These are phyloP conservation scores for Eutrema heterophyllum DNA, from an alignment of 345 rosid species.

Conservation along the genomic window DNA sequence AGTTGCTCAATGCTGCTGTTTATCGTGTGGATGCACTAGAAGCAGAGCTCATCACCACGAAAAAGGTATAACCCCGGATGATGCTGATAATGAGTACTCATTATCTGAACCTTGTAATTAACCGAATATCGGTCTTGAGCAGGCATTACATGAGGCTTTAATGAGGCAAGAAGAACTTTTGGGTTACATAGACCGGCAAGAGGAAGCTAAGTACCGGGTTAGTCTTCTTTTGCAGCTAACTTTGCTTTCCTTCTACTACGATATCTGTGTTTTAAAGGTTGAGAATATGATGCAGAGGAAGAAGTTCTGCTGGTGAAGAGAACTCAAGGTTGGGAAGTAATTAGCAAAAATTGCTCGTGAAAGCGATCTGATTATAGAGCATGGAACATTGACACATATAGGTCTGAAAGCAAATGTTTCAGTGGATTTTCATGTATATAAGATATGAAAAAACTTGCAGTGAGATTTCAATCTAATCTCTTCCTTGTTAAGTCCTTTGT, in stretches of 20 bases:
- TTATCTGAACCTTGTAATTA: neutral
- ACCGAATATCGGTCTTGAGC: conserved; percentile 1
- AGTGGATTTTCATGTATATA: conserved; percentile 8
- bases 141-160: conserved; percentile 77
- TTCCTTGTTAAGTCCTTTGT: neutral
- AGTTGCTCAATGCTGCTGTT: conserved; percentile 72
- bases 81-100: neutral
- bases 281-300: conserved; percentile 23
- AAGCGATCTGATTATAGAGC: neutral
- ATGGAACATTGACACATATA: conserved; percentile 7
- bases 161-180: conserved; percentile 79
- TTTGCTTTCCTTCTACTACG: neutral
- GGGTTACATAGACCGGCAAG: conserved; percentile 64
- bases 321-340: neutral
- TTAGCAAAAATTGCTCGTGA: neutral
- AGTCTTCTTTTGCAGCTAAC: neutral
- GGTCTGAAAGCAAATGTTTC: neutral
- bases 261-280: neutral
- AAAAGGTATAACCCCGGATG: conserved; percentile 41
- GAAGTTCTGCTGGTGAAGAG: conserved; percentile 27
- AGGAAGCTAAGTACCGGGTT: conserved; percentile 55
- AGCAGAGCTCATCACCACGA: conserved; percentile 73
- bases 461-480: neutral
- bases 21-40: conserved; percentile 78
- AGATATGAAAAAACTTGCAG: neutral